phyloP scores from a whole-genome alignment of 768 basidiomycete genomes.

The Mycena rosella region DNA sequence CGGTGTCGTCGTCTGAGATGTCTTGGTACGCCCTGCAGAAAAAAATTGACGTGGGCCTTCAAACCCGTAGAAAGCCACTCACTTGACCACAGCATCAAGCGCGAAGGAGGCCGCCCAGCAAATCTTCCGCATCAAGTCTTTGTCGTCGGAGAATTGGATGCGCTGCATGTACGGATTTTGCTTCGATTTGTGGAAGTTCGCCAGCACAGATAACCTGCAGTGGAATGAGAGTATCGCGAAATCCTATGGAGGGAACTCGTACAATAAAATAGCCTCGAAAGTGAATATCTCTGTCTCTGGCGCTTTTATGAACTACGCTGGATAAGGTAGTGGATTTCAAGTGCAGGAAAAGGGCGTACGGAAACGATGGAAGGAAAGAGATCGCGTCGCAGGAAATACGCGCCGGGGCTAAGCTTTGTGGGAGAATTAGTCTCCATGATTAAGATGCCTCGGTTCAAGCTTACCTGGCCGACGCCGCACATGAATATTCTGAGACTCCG shows the following conservation, averaged over 20 bases:
- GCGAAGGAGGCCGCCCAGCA: conserved; percentile 69
- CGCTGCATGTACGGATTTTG: conserved; percentile 74
- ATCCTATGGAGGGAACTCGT: background rate
- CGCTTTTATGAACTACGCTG: conserved; percentile 61
- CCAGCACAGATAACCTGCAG: conserved; percentile 64
- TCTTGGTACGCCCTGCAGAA: conserved; percentile 67
- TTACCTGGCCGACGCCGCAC: conserved; percentile 61
- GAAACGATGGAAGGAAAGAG: conserved; percentile 67
- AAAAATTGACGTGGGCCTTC: background rate
- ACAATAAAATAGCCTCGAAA: conserved; percentile 69
- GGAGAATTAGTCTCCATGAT: background rate
- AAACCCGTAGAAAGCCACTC: conserved; percentile 32
- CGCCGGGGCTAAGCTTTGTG: conserved; percentile 73
- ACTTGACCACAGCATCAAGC: conserved; percentile 66
- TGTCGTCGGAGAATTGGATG: conserved; percentile 62
- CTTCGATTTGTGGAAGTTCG: conserved; percentile 80
- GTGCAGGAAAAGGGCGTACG: conserved; percentile 49
- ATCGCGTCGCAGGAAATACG: conserved; percentile 75
- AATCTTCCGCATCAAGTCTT: conserved; percentile 66
- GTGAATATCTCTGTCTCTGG: conserved; percentile 67
- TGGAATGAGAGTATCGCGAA: background rate
- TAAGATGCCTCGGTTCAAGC: background rate
- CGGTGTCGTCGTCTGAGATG: conserved; percentile 63
- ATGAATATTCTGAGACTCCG: conserved; percentile 53
- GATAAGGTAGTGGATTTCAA: background rate